Conservation (phyloP, 129 eudicot genomes). For the Mikania micrantha region DNA sequence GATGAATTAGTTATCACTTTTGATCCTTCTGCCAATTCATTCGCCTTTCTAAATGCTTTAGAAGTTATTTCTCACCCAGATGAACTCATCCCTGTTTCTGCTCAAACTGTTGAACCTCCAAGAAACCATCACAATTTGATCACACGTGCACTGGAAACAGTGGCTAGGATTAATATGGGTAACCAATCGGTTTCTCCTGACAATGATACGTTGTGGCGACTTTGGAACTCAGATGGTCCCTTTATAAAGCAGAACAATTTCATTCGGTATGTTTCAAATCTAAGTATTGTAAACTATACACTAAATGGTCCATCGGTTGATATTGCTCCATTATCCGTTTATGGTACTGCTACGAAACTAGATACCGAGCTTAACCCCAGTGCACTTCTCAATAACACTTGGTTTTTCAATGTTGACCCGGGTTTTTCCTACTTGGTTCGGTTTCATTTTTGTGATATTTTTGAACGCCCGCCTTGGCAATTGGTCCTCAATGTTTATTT, state of each 20-base stretch:
- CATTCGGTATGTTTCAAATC: slow-evolving; percentile 25
- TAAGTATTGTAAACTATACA: slow-evolving; percentile 35
- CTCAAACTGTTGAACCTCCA: slow-evolving; percentile 19
- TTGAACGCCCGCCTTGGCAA: neutral
- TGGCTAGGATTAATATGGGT: slow-evolving; percentile 63
- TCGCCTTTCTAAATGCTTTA: slow-evolving; percentile 50
- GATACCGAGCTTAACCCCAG: slow-evolving; percentile 13
- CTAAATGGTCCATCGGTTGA: slow-evolving; percentile 18
- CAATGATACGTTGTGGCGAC: slow-evolving; percentile 47
- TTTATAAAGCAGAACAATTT: slow-evolving; percentile 24
- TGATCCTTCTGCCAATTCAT: slow-evolving; percentile 37
- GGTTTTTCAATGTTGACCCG: slow-evolving; percentile 48
- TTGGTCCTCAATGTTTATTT: slow-evolving; percentile 44
- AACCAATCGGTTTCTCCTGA: slow-evolving; percentile 41
- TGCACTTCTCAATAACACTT: slow-evolving; percentile 34
- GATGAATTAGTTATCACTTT: slow-evolving; percentile 42
- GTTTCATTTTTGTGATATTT: slow-evolving; percentile 63
- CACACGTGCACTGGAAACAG: slow-evolving; percentile 45
- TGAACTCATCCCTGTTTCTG: slow-evolving; percentile 44
- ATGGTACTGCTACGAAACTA: slow-evolving; percentile 49
- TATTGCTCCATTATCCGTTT: slow-evolving; percentile 50
- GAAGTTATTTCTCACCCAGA: slow-evolving; percentile 57
- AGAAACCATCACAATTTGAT: slow-evolving; percentile 16
- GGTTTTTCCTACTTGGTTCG: slow-evolving; percentile 61
- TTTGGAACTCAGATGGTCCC: slow-evolving; percentile 36